Conservation (phyloP, 805 yeast species). For the Ogataea corticis region DNA sequence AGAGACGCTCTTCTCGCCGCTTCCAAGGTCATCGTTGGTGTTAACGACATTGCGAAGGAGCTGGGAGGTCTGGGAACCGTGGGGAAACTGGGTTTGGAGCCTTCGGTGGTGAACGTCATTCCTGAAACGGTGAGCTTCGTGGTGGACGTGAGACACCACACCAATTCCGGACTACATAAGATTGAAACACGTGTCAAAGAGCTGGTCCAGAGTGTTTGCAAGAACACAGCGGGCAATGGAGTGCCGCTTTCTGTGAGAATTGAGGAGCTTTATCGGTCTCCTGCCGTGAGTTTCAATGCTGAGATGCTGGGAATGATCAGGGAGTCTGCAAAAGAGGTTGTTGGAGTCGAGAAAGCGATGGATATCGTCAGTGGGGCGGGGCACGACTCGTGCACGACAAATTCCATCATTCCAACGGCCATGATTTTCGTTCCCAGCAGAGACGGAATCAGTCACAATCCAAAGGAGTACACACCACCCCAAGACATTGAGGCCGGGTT, state of each 20-base stretch:
- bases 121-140: slow-evolving; percentile 62
- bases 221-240: slow-evolving; percentile 34
- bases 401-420: slow-evolving; percentile 60
- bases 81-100: slow-evolving; percentile 57
- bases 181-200: slow-evolving; percentile 35
- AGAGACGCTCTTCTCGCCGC: slow-evolving; percentile 63
- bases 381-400: slow-evolving; percentile 68
- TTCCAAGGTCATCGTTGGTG: slow-evolving; percentile 54
- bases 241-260: slow-evolving; percentile 40
- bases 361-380: slow-evolving; percentile 70
- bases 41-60: slow-evolving; percentile 54
- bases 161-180: slow-evolving; percentile 36
- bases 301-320: slow-evolving; percentile 51
- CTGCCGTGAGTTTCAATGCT: slow-evolving; percentile 59
- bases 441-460: slow-evolving; percentile 69
- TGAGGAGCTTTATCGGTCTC: slow-evolving; percentile 42
- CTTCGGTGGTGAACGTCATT: slow-evolving; percentile 66
- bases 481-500: slow-evolving; percentile 65
- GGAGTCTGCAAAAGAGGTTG: slow-evolving; percentile 50
- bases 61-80: slow-evolving; percentile 57
- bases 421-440: slow-evolving; percentile 73
- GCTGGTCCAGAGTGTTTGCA: slow-evolving; percentile 20
- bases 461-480: slow-evolving; percentile 64
- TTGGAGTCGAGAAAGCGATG: slow-evolving; percentile 44
- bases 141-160: slow-evolving; percentile 57